Evolutionary conservation across 148 eudicot species (phyloP), one percentile per base, ranked within the genome.

Genomic region (Camellia granthamiana): DNA sequence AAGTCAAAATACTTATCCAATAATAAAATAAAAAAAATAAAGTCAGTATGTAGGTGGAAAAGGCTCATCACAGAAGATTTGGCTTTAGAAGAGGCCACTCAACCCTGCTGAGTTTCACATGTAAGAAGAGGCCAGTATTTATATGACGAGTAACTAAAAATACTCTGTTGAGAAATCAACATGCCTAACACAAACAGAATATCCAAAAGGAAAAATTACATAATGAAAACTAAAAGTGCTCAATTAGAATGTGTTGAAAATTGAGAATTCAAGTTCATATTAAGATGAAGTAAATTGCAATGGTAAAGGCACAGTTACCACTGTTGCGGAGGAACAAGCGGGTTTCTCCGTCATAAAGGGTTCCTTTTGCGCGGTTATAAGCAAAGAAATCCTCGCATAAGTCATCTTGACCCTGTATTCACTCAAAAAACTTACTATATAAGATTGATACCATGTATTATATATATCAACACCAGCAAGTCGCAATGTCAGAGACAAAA

Each of bases 291-390:
- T 54, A 71, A 81, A 43, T 12, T 74, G 80, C 58, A 23, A 60
- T 23, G 16, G 51, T 69, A 54, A 81, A 70, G 75, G 67, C 15
- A 79, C 1, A 77, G 82, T 80, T 83, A 97, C 99, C 99, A 84
- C 85, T 89, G 80, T 84, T 87, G 62, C 93, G 92, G 51, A 94
- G 95, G 79, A 97, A 97, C 72, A 97, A 82, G 52, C 99, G 88
- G 65, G 99, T 97, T 90, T 97, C 98, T 65, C 99, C 98, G 79
- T 97, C 99, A 78, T 97, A 97, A 61, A 97, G 95, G 49, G 99
- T 97, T 85, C 99, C 99, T 85, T 97, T 91, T 15, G 99, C 99
- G 61, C 99, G 95, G 83, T 97, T 97, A 83, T 94, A 94, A 75
- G 97, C 95, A 82, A 97, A 97, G 87, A 97, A 97, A 82, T 83